phyloP scores from a whole-genome alignment of 129 eudicot species.

The Chrysanthemum makinoi region DNA sequence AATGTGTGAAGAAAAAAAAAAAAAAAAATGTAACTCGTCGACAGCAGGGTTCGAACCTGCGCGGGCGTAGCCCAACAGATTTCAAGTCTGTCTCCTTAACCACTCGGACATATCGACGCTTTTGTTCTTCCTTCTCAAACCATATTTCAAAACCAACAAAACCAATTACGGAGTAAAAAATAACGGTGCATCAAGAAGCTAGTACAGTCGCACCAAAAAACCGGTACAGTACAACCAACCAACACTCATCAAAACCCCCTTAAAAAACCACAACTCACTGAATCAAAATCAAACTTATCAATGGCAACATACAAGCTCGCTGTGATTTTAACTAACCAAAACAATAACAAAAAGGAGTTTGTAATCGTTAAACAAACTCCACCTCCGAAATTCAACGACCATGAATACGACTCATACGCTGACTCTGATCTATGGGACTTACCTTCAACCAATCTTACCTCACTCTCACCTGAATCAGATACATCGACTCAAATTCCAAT shows the following conservation, averaged over 20 bases:
- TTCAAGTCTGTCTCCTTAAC: conserved; percentile 99
- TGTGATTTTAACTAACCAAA: conserved; percentile 54
- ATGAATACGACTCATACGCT: conserved; percentile 77
- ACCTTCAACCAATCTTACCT: conserved; percentile 35
- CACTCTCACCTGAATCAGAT: conserved; percentile 28
- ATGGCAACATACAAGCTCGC: conserved; percentile 69
- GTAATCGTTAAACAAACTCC: conserved; percentile 60
- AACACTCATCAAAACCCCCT: not conserved
- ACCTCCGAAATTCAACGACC: conserved; percentile 69
- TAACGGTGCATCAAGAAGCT: not conserved
- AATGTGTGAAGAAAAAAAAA: too few species aligned
- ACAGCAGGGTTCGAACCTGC: conserved; percentile 99
- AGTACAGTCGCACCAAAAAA: conserved; percentile 5
- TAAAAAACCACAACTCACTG: not conserved
- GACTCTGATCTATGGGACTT: conserved; percentile 84
- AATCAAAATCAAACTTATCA: conserved; percentile 15
- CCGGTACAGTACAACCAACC: not conserved
- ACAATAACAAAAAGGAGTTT: conserved; percentile 27
- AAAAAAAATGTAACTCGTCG: conserved; percentile 36
- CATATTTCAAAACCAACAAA: too few species aligned
- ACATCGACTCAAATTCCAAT: conserved; percentile 25
- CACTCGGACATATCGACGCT: conserved; percentile 99
- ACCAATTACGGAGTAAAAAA: not conserved
- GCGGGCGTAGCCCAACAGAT: conserved; percentile 99
- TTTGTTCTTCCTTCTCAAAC: too few species aligned